Conservation (phyloP, 1,139 yeast genomes). For the Zygosaccharomyces sapae region DNA sequence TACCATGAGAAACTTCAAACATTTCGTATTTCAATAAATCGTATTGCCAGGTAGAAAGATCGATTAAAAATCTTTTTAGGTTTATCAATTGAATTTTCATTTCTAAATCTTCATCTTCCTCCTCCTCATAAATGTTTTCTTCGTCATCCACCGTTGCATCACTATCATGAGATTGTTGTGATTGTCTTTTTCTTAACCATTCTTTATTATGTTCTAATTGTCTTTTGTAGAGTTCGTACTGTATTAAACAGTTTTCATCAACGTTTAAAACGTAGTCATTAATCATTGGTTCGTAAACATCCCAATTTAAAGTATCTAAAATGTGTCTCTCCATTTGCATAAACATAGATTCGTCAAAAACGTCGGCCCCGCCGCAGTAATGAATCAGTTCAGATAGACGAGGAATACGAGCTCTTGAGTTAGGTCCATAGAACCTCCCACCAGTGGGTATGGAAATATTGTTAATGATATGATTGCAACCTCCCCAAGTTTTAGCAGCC, state of each 20-base stretch:
- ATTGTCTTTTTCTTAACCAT: constrained; percentile 23
- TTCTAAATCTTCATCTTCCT: constrained; percentile 33
- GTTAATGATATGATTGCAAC: constrained; percentile 64
- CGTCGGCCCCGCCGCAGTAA: constrained; percentile 53
- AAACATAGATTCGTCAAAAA: constrained; percentile 58
- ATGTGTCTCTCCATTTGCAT: constrained; percentile 54
- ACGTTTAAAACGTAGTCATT: constrained; percentile 48
- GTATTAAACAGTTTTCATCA: constrained; percentile 41
- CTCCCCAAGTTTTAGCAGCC: constrained; percentile 62
- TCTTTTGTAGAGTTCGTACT: constrained; percentile 38
- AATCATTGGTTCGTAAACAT: constrained; percentile 53
- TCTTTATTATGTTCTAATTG: constrained; percentile 33
- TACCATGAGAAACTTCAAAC: constrained; percentile 33
- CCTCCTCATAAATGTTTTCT: constrained; percentile 22
- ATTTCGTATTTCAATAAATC: constrained; percentile 32
- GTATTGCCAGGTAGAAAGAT: constrained; percentile 34
- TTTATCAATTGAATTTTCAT: constrained; percentile 33
- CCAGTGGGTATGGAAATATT: constrained; percentile 47
- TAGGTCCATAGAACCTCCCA: constrained; percentile 61
- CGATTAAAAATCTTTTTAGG: constrained; percentile 34
- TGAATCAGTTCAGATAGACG: constrained; percentile 58
- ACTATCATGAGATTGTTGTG: constrained; percentile 30
- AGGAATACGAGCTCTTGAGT: constrained; percentile 62
- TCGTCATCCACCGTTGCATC: constrained; percentile 27
- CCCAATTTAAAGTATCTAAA: constrained; percentile 58